Conservation (phyloP, 148 eudicot genomes). For the Pharnaceum exiguum region DNA sequence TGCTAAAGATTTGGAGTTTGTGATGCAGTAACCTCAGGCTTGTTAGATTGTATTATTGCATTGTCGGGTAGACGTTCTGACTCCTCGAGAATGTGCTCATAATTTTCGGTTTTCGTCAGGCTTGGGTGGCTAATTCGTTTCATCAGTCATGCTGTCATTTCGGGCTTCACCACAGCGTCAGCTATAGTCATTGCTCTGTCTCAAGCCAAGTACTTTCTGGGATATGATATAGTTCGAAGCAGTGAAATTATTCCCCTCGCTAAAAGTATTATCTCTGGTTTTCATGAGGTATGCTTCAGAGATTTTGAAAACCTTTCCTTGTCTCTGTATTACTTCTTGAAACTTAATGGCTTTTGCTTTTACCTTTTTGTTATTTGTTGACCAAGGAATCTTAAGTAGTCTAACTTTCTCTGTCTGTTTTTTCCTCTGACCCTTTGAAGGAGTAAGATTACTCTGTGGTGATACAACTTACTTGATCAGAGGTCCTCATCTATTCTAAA, state of each 20-base stretch:
- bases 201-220: constrained; percentile 95
- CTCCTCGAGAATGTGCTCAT: not conserved
- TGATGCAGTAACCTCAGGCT: not conserved
- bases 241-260: constrained; percentile 83
- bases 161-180: constrained; percentile 98
- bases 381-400: too few species aligned
- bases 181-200: constrained; percentile 93
- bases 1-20: too few species aligned
- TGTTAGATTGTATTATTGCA: not conserved
- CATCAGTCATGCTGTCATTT: constrained; percentile 98
- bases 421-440: too few species aligned
- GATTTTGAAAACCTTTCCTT: not conserved
- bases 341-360: too few species aligned
- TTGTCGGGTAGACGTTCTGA: not conserved
- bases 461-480: too few species aligned
- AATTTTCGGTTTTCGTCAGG: constrained; percentile 32
- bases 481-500: too few species aligned
- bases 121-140: constrained; percentile 98
- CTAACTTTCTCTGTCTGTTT: too few species aligned
- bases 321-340: not conserved
- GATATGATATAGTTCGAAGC: constrained; percentile 70
- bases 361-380: too few species aligned
- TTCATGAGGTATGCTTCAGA: constrained; percentile 48
- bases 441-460: too few species aligned
- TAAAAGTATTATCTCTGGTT: constrained; percentile 76